Percentiles rank a stretch among this genome's conserved stretches.
phyloP scores from a whole-genome alignment of 2,329 filamentous ascomycete species.

The Fusarium sp. region DNA sequence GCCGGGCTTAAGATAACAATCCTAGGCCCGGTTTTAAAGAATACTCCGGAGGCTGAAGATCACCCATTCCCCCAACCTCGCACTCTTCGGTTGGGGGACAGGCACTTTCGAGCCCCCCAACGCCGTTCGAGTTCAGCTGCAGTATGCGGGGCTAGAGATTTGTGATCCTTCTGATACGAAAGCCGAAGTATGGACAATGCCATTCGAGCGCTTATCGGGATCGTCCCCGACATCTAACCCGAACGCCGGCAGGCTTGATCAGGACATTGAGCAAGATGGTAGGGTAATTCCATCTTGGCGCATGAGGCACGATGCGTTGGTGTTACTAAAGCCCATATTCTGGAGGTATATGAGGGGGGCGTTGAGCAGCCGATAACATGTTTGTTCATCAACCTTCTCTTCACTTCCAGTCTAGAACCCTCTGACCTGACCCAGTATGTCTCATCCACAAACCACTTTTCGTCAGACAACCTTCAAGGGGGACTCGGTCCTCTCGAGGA shows the following conservation, averaged over 20 bases:
- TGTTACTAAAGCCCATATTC: neutral
- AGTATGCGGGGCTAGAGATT: neutral
- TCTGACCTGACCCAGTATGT: constrained; percentile 30
- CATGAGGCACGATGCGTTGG: neutral
- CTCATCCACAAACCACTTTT: constrained; percentile 53
- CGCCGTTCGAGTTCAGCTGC: neutral
- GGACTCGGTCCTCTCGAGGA: constrained; percentile 50
- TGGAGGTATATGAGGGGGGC: neutral
- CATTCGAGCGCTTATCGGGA: constrained; percentile 14
- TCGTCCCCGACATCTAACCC: neutral
- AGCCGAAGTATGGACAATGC: neutral
- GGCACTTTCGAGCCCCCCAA: neutral
- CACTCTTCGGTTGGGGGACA: neutral
- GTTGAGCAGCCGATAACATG: neutral
- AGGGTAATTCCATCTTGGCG: neutral
- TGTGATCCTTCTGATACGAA: neutral
- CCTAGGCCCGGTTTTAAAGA: neutral
- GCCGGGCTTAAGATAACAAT: neutral
- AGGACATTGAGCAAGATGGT: neutral
- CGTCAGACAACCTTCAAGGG: constrained; percentile 51
- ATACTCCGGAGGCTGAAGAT: neutral
- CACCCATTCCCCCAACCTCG: neutral
- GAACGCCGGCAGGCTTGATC: neutral
- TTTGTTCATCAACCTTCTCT: neutral
- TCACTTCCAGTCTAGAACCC: neutral